phyloP scores from a whole-genome alignment of 2,329 filamentous ascomycete species.

The Colletotrichum shisoi region DNA sequence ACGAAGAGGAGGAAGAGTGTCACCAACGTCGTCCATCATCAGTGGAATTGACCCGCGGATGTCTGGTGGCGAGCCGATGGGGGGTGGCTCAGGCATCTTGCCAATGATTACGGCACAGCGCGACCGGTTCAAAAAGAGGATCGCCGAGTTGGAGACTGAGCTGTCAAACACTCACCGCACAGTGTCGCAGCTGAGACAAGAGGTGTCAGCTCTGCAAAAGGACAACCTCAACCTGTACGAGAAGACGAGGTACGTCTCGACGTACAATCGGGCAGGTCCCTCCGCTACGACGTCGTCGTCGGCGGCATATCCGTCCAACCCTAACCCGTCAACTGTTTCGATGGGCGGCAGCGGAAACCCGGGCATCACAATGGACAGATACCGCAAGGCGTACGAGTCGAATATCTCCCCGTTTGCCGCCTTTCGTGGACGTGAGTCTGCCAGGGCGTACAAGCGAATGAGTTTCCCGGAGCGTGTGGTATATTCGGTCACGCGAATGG shows the following conservation, averaged over 20 bases:
- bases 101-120: conserved; percentile 98
- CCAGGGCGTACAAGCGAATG: conserved; percentile 91
- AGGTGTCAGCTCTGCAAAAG: conserved; percentile 90
- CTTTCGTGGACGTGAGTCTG: conserved; percentile 91
- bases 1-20: conserved; percentile 73
- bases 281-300: conserved; percentile 66
- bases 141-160: conserved; percentile 87
- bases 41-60: conserved; percentile 86
- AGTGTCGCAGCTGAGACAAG: conserved; percentile 85
- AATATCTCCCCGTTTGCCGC: conserved; percentile 96
- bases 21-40: conserved; percentile 97
- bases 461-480: conserved; percentile 88
- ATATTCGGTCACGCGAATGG: conserved; percentile 88
- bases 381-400: conserved; percentile 90
- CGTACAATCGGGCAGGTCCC: conserved; percentile 78
- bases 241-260: conserved; percentile 95
- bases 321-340: conserved; percentile 76
- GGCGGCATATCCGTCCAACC: conserved; percentile 71
- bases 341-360: conserved; percentile 64
- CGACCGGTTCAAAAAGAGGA: conserved; percentile 97
- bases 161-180: conserved; percentile 83
- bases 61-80: conserved; percentile 68
- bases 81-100: conserved; percentile 83
- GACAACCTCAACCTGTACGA: conserved; percentile 97
- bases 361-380: conserved; percentile 79